Evolutionary conservation across 306 rosid genomes (phyloP).

Genomic region (Quercus ilex): DNA sequence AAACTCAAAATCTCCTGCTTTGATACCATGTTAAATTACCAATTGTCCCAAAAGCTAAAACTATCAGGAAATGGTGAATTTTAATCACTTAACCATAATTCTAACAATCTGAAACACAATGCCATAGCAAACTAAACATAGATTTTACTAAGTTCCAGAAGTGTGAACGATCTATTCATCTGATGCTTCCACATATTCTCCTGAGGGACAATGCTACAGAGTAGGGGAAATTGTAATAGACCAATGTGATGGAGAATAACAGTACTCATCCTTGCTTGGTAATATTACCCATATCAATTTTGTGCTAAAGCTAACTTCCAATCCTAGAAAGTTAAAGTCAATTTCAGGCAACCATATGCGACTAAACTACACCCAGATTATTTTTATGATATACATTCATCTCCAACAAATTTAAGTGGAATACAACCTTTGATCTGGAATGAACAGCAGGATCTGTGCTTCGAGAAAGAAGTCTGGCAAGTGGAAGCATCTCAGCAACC

Average conservation of each 20-base stretch:
- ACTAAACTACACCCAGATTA: slow-evolving; percentile 8
- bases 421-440: slow-evolving; percentile 87
- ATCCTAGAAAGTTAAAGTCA: slow-evolving; percentile 7
- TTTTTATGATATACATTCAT: slow-evolving; percentile 6
- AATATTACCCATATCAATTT: neutral
- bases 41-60: too few species aligned
- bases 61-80: too few species aligned
- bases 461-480: slow-evolving; percentile 83
- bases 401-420: slow-evolving; percentile 20
- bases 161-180: neutral
- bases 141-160: neutral
- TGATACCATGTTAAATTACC: too few species aligned
- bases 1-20: too few species aligned
- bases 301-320: neutral
- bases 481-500: slow-evolving; percentile 96
- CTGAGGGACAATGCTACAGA: neutral
- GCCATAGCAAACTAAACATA: neutral
- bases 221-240: neutral
- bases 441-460: slow-evolving; percentile 81
- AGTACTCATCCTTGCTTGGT: neutral
- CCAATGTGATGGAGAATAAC: neutral
- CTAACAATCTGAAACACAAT: neutral
- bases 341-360: slow-evolving; percentile 6
- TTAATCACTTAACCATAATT: too few species aligned
- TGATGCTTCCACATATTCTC: neutral